A percentile compares a stretch with the other conserved stretches of the same genome.
Evolutionary conservation across 441 rosid genomes (phyloP).

Genomic region (Corymbia citriodora): DNA sequence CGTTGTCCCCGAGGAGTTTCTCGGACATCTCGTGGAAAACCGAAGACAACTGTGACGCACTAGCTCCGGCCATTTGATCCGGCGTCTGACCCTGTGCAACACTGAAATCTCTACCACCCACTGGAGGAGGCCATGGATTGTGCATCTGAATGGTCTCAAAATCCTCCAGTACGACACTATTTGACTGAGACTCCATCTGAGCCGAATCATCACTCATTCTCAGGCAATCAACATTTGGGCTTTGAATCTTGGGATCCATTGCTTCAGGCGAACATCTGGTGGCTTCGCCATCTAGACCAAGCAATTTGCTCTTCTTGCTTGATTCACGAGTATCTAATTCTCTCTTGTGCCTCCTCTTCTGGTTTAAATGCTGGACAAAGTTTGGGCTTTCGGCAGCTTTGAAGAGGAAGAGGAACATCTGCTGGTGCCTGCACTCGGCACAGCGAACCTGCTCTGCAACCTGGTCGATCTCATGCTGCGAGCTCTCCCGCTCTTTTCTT

Average conservation of each 20-base stretch:
- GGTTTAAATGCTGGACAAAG: conserved; percentile 32
- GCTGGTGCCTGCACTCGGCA: conserved; percentile 45
- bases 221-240: background rate
- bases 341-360: conserved; percentile 33
- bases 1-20: conserved; percentile 20
- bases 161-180: background rate
- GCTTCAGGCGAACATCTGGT: conserved; percentile 10
- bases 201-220: background rate
- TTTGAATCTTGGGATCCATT: background rate
- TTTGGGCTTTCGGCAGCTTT: conserved; percentile 30
- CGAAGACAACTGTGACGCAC: background rate
- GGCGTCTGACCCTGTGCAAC: background rate
- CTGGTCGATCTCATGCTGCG: conserved; percentile 24
- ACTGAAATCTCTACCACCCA: background rate
- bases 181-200: background rate
- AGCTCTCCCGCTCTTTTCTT: conserved; percentile 34
- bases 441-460: conserved; percentile 36
- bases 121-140: background rate
- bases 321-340: conserved; percentile 28
- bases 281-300: conserved; percentile 15
- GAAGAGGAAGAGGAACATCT: conserved; percentile 41
- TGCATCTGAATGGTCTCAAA: background rate
- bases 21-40: conserved; percentile 29
- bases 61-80: background rate
- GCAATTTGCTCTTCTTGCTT: conserved; percentile 33